A percentile compares a stretch with the other conserved stretches of the same genome.
Conservation (phyloP, 73 alveolate genomes). For the Paramecium biaurelia region DNA sequence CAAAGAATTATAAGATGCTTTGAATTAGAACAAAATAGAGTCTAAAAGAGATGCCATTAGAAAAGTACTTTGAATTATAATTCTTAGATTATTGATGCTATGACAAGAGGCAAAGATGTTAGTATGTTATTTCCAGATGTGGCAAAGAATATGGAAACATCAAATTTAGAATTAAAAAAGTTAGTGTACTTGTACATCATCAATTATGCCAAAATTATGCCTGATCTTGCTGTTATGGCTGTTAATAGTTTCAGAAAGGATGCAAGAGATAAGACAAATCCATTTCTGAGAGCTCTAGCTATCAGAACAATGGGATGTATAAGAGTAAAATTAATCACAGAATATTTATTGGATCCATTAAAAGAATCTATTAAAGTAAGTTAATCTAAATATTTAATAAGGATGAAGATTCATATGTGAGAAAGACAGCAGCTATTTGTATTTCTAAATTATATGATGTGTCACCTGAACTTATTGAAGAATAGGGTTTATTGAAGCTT, state of each 20-base stretch:
- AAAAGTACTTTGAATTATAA: constrained; percentile 27
- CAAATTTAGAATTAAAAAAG: constrained; percentile 92
- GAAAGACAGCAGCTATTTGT: constrained; percentile 98
- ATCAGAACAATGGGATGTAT: constrained; percentile 98
- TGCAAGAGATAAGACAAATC: constrained; percentile 84
- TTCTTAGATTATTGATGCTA: constrained; percentile 62
- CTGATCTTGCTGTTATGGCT: constrained; percentile 98
- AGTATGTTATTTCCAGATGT: constrained; percentile 67
- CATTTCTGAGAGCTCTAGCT: constrained; percentile 91
- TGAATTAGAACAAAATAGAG: constrained; percentile 31
- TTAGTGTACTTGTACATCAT: constrained; percentile 98
- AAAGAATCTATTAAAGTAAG: constrained; percentile 67
- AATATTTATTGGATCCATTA: constrained; percentile 88
- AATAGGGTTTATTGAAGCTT: constrained; percentile 94
- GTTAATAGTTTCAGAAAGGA: constrained; percentile 95
- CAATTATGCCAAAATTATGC: constrained; percentile 98
- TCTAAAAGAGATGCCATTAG: constrained; percentile 49
- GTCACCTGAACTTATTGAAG: constrained; percentile 95
- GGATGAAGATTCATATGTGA: constrained; percentile 99
- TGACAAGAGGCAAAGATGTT: constrained; percentile 70
- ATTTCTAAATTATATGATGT: constrained; percentile 97
- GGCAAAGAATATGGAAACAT: constrained; percentile 61
- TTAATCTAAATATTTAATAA: neutral
- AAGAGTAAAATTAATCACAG: constrained; percentile 87
- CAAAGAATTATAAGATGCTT: constrained; percentile 31